Evolutionary conservation across 2,329 filamentous ascomycete genomes (phyloP), one percentile per base, ranked within the genome.

Genomic region (Trichophaea hybrida): DNA sequence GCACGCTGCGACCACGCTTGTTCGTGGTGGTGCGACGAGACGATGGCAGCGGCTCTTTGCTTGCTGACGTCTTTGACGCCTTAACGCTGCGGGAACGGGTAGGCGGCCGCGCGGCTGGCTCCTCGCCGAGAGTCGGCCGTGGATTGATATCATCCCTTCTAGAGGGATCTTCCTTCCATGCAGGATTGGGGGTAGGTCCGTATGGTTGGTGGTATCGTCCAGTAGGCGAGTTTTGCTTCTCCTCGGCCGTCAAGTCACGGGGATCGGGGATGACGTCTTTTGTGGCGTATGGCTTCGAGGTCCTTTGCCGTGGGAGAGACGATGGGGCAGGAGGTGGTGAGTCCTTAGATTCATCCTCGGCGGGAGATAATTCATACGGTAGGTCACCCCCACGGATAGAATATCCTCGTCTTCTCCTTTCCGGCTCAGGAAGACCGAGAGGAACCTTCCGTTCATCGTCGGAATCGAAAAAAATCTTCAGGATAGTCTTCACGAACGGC

Each of bases 81-180:
- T 46, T 43, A 10, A 46, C 40, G 53, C 37, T 44, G 38, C 53
- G 53, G 15, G 35, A 43, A 35, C 53, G 53, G 10, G 35, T 55
- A 15, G 53, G 53, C 8, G 53, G 53, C 4, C 53, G 53, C 7
- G 50, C 15, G 13, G 32, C 48, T 12, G 53, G 53, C 35, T 63
- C 62, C 17, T 64, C 59, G 46, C 63, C 59, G 7, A 65, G 63
- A 6, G 57, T 63, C 6, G 63, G 63, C 4, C 63, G 63, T 17
- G 63, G 49, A 61, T 61, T 60, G 40, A 44, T 33, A 1, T 63
- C 63, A 15, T 63, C 63, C n/a, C 61, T 52, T 57, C 63, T 61
- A 13, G 17, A 7, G 10, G 51, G 10, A 24, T 55, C 50, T 37
- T 53, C 50, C 13, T 33, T 10, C 32, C 34, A 34, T 6, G 24